phyloP scores from a whole-genome alignment of 164 flowering plant genomes.

The Houttuynia cordata region DNA sequence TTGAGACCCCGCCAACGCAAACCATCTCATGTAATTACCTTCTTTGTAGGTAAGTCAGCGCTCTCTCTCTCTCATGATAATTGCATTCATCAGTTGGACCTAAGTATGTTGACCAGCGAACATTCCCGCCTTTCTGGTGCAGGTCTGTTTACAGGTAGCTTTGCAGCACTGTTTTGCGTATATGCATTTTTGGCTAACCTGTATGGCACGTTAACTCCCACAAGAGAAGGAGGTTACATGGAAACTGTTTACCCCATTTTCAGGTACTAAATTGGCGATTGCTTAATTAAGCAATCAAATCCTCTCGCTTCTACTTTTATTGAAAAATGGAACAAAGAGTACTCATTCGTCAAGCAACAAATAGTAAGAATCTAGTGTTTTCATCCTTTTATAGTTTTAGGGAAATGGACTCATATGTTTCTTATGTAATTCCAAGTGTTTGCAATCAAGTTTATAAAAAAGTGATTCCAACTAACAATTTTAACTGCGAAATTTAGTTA shows the following conservation, averaged over 20 bases:
- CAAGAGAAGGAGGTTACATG: constrained; percentile 35
- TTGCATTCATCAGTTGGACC: no score
- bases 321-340: no score
- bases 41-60: constrained; percentile 83
- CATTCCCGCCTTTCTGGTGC: constrained; percentile 11
- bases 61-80: background rate
- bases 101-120: background rate
- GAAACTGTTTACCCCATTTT: constrained; percentile 91
- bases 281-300: background rate
- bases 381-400: no score
- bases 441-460: no score
- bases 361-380: no score
- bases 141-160: constrained; percentile 93
- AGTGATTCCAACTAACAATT: no score
- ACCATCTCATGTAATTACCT: constrained; percentile 85
- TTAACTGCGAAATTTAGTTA: background rate
- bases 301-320: no score
- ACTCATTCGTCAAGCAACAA: no score
- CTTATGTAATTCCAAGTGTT: no score
- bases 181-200: constrained; percentile 77
- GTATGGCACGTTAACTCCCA: constrained; percentile 54
- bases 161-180: constrained; percentile 62
- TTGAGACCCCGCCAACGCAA: constrained; percentile 67
- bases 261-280: constrained; percentile 36
- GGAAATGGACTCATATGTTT: no score